Conservation (phyloP, 2,329 filamentous ascomycete species). For the Phialophora macrospora region DNA sequence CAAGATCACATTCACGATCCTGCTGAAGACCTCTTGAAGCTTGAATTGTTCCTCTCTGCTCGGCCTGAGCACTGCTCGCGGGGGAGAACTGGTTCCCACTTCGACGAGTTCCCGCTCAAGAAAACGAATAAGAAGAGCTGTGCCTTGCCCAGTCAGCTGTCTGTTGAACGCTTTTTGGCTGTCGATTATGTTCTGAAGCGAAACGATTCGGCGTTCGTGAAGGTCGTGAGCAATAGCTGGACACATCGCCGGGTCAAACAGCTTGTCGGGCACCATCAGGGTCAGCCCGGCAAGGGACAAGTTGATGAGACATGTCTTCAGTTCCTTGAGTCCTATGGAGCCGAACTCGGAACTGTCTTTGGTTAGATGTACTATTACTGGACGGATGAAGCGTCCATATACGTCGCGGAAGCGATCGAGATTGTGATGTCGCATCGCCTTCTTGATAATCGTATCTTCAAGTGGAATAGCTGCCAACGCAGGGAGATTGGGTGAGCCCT, state of each 20-base stretch:
- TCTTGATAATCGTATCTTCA: constrained; percentile 16
- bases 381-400: constrained; percentile 22
- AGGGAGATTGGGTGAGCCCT: constrained; percentile 3
- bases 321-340: constrained; percentile 2
- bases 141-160: constrained; percentile 69
- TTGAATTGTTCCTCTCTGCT: constrained; percentile 67
- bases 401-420: constrained; percentile 19
- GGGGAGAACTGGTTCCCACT: constrained; percentile 69
- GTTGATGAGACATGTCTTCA: constrained; percentile 72
- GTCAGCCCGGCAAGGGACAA: constrained; percentile 75
- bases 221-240: constrained; percentile 67
- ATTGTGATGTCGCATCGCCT: background rate
- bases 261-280: constrained; percentile 82
- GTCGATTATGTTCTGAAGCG: constrained; percentile 62
- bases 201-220: constrained; percentile 60
- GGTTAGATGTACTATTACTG: constrained; percentile 15
- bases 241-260: constrained; percentile 76
- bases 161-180: constrained; percentile 69
- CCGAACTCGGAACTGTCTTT: background rate
- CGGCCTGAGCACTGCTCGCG: constrained; percentile 74
- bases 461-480: constrained; percentile 11
- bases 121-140: constrained; percentile 68
- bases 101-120: constrained; percentile 65
- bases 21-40: constrained; percentile 82
- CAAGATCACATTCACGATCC: constrained; percentile 17